A percentile compares a stretch with the other conserved stretches of the same genome.
Evolutionary conservation across 345 rosid genomes (phyloP).

Genomic region (Noccaea caerulescens): DNA sequence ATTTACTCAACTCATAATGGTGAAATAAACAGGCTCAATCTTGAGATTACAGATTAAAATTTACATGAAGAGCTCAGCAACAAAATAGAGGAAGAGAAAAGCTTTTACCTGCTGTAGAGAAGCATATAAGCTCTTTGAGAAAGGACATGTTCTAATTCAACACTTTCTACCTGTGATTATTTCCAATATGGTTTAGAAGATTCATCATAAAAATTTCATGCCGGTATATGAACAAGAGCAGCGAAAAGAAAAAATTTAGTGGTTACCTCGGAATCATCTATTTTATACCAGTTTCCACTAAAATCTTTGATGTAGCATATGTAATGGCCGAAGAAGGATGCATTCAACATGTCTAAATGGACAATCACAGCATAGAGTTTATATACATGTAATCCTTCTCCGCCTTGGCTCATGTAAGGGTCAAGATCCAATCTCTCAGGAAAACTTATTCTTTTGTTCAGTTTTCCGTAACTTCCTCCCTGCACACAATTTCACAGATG

Average conservation of each 20-base stretch:
- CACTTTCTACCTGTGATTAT: conserved; percentile 63
- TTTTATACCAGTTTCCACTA: conserved; percentile 76
- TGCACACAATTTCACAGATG: conserved; percentile 47
- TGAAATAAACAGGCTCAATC: background rate
- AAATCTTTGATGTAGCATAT: conserved; percentile 90
- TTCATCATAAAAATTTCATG: background rate
- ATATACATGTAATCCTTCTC: conserved; percentile 70
- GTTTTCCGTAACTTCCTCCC: conserved; percentile 98
- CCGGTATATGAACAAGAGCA: conserved; percentile 18
- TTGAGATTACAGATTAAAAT: background rate
- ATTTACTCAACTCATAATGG: conserved; percentile 1
- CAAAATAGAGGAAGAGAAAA: background rate
- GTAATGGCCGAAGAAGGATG: conserved; percentile 96
- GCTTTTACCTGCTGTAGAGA: conserved; percentile 80
- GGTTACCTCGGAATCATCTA: conserved; percentile 89
- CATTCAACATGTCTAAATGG: conserved; percentile 96
- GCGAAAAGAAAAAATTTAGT: background rate
- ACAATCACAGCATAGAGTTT: conserved; percentile 94
- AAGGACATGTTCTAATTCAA: conserved; percentile 84
- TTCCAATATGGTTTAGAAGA: conserved; percentile 21
- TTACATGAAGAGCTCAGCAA: background rate
- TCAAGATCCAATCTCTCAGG: conserved; percentile 82
- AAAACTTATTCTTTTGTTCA: conserved; percentile 88
- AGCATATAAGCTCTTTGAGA: conserved; percentile 98
- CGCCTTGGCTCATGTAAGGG: conserved; percentile 83